These are phyloP conservation scores for Pseudonitzschia multistriata DNA, from an alignment of 108 stramenopile genomes.

Conservation along the genomic window DNA sequence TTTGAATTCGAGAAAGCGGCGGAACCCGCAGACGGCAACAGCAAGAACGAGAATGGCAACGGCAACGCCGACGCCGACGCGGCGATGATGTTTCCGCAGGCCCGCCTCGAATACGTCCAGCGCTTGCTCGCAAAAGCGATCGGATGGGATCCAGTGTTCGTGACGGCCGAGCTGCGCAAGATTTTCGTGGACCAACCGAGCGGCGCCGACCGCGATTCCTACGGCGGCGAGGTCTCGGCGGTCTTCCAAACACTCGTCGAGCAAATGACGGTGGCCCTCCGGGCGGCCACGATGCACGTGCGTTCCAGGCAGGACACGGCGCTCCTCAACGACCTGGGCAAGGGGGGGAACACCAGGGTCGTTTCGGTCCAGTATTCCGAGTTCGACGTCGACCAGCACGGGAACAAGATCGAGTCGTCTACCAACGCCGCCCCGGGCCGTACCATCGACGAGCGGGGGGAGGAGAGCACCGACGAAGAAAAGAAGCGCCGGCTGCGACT, in stretches of 20 bases:
- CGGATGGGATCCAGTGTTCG: slow-evolving; percentile 60
- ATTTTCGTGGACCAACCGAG: slow-evolving; percentile 29
- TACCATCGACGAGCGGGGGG: slow-evolving; percentile 15
- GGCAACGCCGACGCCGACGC: neutral
- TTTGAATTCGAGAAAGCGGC: neutral
- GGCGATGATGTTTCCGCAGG: slow-evolving; percentile 25
- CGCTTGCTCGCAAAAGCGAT: slow-evolving; percentile 46
- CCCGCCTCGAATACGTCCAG: slow-evolving; percentile 53
- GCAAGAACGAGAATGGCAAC: neutral
- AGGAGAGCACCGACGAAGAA: slow-evolving; percentile 32
- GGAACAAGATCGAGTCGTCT: slow-evolving; percentile 1
- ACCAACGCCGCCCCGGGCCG: slow-evolving; percentile 8
- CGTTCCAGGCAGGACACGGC: neutral
- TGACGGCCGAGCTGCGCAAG: slow-evolving; percentile 38
- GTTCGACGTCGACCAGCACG: slow-evolving; percentile 22
- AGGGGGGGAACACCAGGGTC: slow-evolving; percentile 69
- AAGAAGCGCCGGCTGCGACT: slow-evolving; percentile 33
- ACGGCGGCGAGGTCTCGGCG: slow-evolving; percentile 33
- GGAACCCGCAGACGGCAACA: neutral
- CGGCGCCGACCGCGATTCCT: neutral
- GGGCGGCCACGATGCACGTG: slow-evolving; percentile 25
- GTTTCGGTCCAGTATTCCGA: slow-evolving; percentile 68
- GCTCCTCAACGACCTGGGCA: slow-evolving; percentile 25
- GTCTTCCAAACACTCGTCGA: slow-evolving; percentile 38
- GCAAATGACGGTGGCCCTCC: slow-evolving; percentile 37